Base-by-base conservation (phyloP, 2,329 filamentous ascomycete genomes). In the Fusarium palustre region DNA sequence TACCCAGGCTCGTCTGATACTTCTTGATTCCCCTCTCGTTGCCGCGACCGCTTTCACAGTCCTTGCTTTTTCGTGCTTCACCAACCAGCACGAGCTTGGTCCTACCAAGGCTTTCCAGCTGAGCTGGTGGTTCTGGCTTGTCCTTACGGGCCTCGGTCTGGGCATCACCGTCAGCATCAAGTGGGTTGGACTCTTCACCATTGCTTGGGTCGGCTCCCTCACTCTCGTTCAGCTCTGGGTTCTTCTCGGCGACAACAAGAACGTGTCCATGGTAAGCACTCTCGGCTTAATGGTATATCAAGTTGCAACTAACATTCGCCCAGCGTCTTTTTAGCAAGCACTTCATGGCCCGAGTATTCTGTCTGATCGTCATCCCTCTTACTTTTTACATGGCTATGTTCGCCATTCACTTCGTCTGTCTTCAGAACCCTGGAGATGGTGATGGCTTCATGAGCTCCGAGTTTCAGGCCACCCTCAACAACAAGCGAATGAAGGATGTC, bases 381-480 rank as follows among this genome's bases (percentile, higher is more conserved):
- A 90, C 89, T 36, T 97, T 99, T 82, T 99, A 99, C 84, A 91
- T 97, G 85, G 91, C 88, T 76, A 97, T 98, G 92, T 99, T 99
- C 76, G 94, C 89, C 55, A 97, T 99, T 75, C 96, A 99, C 84
- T 99, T 99, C 81, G 73, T 94, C 72, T 97, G 93, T 84, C 87
- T 99, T 42, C 88, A 91, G 64, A 99, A 99, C 82, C 96, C 96
- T 30, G 96, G 96, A 64, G 96, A 99, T 54, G 96, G 96, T 56
- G 96, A 99, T 80, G 96, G 96, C 57, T 99, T 99, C 85, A 99
- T 99, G 96, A 97, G 94, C 77, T 97, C 95, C 57, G 96, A 99
- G 78, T 99, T 99, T 85, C 96, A 99, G 83, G 92, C 96, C 33
- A 98, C 96, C 3, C 85, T 99, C 71, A 99, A 98, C 83, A 94